These are phyloP conservation scores for Cryptomeria japonica DNA, from an alignment of 75 land plant genomes.

Conservation along the genomic window DNA sequence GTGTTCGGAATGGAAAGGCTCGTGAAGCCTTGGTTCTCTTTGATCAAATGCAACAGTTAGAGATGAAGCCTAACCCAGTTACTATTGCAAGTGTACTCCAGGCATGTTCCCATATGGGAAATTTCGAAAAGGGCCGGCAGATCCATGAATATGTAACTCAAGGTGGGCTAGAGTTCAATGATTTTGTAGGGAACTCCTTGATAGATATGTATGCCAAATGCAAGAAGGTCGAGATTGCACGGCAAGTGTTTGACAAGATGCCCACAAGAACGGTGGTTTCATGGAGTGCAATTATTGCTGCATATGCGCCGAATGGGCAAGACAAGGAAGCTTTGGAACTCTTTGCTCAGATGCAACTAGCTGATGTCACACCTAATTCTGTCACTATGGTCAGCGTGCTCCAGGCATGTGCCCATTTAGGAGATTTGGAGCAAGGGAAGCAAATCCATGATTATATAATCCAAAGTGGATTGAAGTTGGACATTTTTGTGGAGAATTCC, in stretches of 20 bases:
- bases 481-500: constrained; percentile 23
- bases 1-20: constrained; percentile 21
- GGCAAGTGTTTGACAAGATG: background rate
- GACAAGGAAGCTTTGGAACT: constrained; percentile 21
- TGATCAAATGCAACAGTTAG: constrained; percentile 10
- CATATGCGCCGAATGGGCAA: constrained; percentile 9
- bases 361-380: constrained; percentile 24
- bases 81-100: constrained; percentile 24
- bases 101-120: constrained; percentile 17
- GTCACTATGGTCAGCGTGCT: constrained; percentile 38
- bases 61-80: constrained; percentile 12
- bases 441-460: constrained; percentile 22
- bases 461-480: constrained; percentile 19
- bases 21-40: constrained; percentile 20
- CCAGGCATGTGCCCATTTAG: constrained; percentile 40
- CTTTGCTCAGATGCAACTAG: constrained; percentile 45
- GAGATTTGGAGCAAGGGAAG: constrained; percentile 21
- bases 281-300: constrained; percentile 42
- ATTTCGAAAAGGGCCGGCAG: constrained; percentile 20
- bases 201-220: constrained; percentile 29
- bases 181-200: constrained; percentile 3
- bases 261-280: constrained; percentile 14
- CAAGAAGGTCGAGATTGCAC: background rate
- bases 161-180: constrained; percentile 1
- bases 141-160: background rate